Base-by-base conservation (phyloP, 2,329 filamentous ascomycete genomes). In the Penicillium sp. region DNA sequence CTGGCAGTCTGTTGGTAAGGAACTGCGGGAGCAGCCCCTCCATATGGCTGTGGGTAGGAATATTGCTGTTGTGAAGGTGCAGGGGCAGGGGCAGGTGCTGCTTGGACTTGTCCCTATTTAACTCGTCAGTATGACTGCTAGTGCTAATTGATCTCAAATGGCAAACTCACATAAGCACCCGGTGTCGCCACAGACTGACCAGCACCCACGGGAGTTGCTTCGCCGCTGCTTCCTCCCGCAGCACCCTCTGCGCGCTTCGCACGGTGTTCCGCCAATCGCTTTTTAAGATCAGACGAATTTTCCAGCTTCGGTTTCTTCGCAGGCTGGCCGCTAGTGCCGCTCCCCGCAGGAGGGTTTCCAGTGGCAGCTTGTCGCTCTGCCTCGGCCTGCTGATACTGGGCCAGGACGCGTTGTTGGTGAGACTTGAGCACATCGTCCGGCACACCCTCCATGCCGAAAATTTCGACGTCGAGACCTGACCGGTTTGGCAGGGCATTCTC, bases 391-490 rank as follows among this genome's bases (percentile, higher is more conserved):
- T 93, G 90, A 65, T 83, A 95, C 64, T 84, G 82, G 53, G 85
- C 78, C 47, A 88, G 79, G 60, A 96, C 86, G 55, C 85, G 80
- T 65, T 92, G 85, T 59, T 85, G 84, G 71, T 95, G 89, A 57
- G 84, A 78, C 55, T 86, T 77, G 41, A 86, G 70, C 45, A 93
- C 77, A 41, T 95, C 86, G 41, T 87, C 83, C 2, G 92, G 92
- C 25, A 96, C 86, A 58, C 92, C 92, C 64, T 95, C 88, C 85
- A 95, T 95, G 57, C 90, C 92, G 62, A 96, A 98, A 57, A 98
- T 95, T 67, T 98, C 92, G 43, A 94, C 80, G 43, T 94, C 87
- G 43, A 94, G 79, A 42, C 84, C 83, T 48, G 86, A 79, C 46
- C 92, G 81, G 56, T 90, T 90, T 0, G 85, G 82, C 2, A 95